A percentile compares a stretch with the other conserved stretches of the same genome.
phyloP scores from a whole-genome alignment of 805 yeast species.

The Cyberlindnera mycetangii region DNA sequence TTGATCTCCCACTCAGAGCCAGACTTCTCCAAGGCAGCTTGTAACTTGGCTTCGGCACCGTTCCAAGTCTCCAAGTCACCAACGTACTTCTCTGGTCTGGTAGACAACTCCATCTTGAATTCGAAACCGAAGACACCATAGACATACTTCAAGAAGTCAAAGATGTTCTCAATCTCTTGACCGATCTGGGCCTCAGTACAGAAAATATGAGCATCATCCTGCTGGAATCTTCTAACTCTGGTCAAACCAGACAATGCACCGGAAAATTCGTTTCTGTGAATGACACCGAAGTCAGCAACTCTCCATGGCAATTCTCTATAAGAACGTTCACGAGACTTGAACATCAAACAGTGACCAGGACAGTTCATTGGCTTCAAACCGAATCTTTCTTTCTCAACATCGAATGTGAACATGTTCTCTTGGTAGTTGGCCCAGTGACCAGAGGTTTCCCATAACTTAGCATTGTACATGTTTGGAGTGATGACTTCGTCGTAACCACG shows the following conservation, averaged over 20 bases:
- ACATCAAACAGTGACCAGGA: slow-evolving; percentile 91
- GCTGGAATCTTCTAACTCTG: slow-evolving; percentile 98
- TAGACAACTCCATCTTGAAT: slow-evolving; percentile 94
- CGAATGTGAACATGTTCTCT: slow-evolving; percentile 96
- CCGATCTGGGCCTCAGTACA: slow-evolving; percentile 91
- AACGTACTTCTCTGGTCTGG: slow-evolving; percentile 94
- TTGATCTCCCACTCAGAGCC: slow-evolving; percentile 93
- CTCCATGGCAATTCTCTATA: slow-evolving; percentile 98
- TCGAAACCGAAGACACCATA: slow-evolving; percentile 94
- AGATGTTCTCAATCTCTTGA: slow-evolving; percentile 74
- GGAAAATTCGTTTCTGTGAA: slow-evolving; percentile 93
- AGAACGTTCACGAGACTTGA: slow-evolving; percentile 89
- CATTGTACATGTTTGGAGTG: slow-evolving; percentile 97
- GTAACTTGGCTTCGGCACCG: slow-evolving; percentile 82
- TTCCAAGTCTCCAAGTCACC: slow-evolving; percentile 96
- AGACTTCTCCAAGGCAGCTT: slow-evolving; percentile 76
- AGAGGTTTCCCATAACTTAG: slow-evolving; percentile 97
- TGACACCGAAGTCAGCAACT: slow-evolving; percentile 96
- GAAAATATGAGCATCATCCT: slow-evolving; percentile 98
- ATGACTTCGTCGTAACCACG: slow-evolving; percentile 98
- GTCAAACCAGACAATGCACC: slow-evolving; percentile 96
- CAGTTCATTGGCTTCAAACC: slow-evolving; percentile 96
- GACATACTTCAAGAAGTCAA: slow-evolving; percentile 79
- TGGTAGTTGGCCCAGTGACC: slow-evolving; percentile 99
- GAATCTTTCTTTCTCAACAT: slow-evolving; percentile 91